phyloP scores from a whole-genome alignment of 2,329 filamentous ascomycete species.

The Stachybotrys chlorohalonatus region DNA sequence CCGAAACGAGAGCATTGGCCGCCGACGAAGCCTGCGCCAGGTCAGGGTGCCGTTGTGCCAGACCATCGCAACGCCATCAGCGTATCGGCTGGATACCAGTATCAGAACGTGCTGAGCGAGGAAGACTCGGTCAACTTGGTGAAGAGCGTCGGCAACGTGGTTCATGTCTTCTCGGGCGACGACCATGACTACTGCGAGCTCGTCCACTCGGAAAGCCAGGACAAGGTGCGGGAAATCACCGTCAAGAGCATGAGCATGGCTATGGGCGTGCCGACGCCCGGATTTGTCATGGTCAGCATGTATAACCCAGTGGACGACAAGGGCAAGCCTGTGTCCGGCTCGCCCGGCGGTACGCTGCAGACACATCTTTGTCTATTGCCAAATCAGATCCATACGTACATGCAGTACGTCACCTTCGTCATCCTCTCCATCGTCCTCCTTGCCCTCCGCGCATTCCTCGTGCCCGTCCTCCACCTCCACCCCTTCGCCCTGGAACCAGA shows the following conservation, averaged over 20 bases:
- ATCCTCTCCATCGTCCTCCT: conserved; percentile 42
- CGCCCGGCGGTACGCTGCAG: conserved; percentile 57
- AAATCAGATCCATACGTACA: conserved; percentile 76
- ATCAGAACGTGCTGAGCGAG: conserved; percentile 84
- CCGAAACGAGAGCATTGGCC: conserved; percentile 78
- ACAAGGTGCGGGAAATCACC: conserved; percentile 70
- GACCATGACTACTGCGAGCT: conserved; percentile 98
- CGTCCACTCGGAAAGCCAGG: conserved; percentile 61
- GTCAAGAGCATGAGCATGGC: conserved; percentile 94
- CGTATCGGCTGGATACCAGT: conserved; percentile 78
- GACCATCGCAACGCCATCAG: conserved; percentile 73
- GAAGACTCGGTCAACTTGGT: conserved; percentile 69
- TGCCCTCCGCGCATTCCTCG: conserved; percentile 44
- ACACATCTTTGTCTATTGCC: conserved; percentile 87
- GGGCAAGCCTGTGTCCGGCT: conserved; percentile 36
- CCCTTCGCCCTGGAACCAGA: conserved; percentile 43
- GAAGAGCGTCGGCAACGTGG: conserved; percentile 69
- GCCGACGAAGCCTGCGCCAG: conserved; percentile 52
- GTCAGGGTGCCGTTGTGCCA: conserved; percentile 44
- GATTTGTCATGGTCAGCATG: conserved; percentile 79
- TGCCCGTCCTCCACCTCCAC: conserved; percentile 43
- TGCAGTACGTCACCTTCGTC: conserved; percentile 63
- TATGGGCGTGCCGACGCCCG: conserved; percentile 85
- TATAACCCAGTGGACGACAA: conserved; percentile 77
- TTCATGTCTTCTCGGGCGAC: conserved; percentile 86